Evolutionary conservation across 495 filamentous ascomycete species (phyloP).

Genomic region (Platismatia glauca): DNA sequence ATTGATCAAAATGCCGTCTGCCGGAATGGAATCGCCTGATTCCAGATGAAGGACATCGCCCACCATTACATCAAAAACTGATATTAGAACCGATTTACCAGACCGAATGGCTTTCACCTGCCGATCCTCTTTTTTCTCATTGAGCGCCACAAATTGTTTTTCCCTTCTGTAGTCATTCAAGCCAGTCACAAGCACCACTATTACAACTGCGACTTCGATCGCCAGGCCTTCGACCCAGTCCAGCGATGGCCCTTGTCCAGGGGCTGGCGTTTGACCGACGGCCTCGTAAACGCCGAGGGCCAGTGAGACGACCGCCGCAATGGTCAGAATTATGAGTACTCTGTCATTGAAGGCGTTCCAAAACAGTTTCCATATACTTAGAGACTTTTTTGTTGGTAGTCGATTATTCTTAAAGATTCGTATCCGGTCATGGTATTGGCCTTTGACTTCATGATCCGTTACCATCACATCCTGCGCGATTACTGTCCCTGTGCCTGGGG

Average conservation of each 20-base stretch:
- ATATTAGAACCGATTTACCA: conserved; percentile 62
- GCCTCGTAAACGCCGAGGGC: conserved; percentile 64
- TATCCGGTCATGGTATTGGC: conserved; percentile 54
- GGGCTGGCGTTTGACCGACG: conserved; percentile 29
- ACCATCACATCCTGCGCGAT: conserved; percentile 19
- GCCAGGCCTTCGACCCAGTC: conserved; percentile 79
- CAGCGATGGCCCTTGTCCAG: conserved; percentile 39
- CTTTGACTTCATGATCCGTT: conserved; percentile 19
- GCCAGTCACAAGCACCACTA: conserved; percentile 67
- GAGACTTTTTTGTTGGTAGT: conserved; percentile 64
- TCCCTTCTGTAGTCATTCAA: conserved; percentile 75
- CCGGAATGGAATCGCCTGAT: conserved; percentile 60
- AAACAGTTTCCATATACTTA: conserved; percentile 61
- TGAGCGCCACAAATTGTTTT: conserved; percentile 68
- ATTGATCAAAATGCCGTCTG: conserved; percentile 53
- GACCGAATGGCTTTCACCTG: conserved; percentile 69
- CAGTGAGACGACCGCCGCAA: conserved; percentile 64
- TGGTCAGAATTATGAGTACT: conserved; percentile 65
- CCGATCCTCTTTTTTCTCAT: conserved; percentile 69
- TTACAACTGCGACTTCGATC: conserved; percentile 66
- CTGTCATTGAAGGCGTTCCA: conserved; percentile 87
- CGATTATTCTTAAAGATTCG: conserved; percentile 66
- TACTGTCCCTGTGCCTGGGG: background rate
- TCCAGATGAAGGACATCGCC: conserved; percentile 68
- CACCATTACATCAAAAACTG: conserved; percentile 61